Evolutionary conservation across 1,284 basidiomycete genomes (phyloP).

Genomic region (Leccinum fuscescens): DNA sequence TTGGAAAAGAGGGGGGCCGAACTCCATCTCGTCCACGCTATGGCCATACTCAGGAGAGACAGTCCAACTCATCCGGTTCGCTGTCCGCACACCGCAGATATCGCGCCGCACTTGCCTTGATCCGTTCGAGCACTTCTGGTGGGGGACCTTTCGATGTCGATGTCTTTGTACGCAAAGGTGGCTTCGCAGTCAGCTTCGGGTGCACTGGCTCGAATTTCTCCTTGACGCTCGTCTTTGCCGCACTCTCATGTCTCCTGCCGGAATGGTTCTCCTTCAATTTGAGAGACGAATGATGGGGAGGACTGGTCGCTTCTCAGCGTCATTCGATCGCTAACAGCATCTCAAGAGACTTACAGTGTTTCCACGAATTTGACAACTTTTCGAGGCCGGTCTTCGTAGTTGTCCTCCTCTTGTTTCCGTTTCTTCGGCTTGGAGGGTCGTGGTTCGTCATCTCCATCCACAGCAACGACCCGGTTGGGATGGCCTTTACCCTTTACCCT

Average conservation of each 20-base stretch:
- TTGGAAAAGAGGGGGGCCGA: not conserved
- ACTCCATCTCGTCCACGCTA: not conserved
- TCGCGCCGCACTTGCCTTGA: conserved; percentile 23
- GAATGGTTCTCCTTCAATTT: conserved; percentile 29
- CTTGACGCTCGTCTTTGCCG: not conserved
- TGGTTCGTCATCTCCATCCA: conserved; percentile 5
- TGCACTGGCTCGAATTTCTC: not conserved
- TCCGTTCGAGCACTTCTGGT: conserved; percentile 30
- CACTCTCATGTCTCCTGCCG: not conserved
- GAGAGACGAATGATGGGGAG: conserved; percentile 17
- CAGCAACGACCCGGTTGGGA: not conserved
- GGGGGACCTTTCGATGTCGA: conserved; percentile 25
- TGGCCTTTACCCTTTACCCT: conserved; percentile 3
- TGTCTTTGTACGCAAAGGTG: conserved; percentile 8
- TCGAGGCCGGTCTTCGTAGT: conserved; percentile 21
- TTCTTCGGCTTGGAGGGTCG: conserved; percentile 15
- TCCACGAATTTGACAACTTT: conserved; percentile 22
- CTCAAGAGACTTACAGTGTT: conserved; percentile 11
- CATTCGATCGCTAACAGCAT: not conserved
- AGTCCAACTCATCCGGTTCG: conserved; percentile 35
- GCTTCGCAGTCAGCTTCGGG: conserved; percentile 4
- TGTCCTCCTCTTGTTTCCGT: conserved; percentile 22
- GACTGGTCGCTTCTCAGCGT: conserved; percentile 11
- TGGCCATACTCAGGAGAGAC: conserved; percentile 23
- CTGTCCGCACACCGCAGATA: conserved; percentile 21